phyloP scores from a whole-genome alignment of 2,329 filamentous ascomycete species.

The Talaromyces funiculosus region DNA sequence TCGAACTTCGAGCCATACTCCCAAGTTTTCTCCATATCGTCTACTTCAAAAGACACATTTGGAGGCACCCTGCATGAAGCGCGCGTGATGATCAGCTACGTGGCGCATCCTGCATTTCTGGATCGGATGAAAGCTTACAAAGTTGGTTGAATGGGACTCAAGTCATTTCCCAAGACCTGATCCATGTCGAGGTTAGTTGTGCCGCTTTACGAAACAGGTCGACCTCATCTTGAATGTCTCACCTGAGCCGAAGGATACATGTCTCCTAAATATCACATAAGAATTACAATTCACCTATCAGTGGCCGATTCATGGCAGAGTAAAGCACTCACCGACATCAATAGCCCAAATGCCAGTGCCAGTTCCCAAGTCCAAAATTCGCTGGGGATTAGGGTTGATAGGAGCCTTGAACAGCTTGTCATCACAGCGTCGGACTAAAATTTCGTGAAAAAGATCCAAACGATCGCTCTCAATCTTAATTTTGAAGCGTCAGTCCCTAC shows the following conservation, averaged over 20 bases:
- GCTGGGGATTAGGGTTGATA: constrained; percentile 32
- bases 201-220: too few species aligned
- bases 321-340: constrained; percentile 8
- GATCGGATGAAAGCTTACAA: constrained; percentile 3
- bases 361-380: constrained; percentile 48
- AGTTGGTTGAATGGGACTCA: constrained; percentile 13
- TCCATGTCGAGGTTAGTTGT: neutral
- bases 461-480: constrained; percentile 18
- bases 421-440: constrained; percentile 44
- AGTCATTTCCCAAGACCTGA: constrained; percentile 12
- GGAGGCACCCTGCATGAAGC: constrained; percentile 17
- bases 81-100: neutral
- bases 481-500: too few species aligned
- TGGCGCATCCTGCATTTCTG: neutral
- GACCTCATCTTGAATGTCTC: too few species aligned
- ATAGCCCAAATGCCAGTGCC: constrained; percentile 21
- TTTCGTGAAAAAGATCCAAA: constrained; percentile 26
- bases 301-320: too few species aligned
- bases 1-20: constrained; percentile 18
- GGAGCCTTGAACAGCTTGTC: constrained; percentile 45
- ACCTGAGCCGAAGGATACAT: constrained; percentile 10
- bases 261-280: constrained; percentile 1
- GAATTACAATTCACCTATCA: neutral
- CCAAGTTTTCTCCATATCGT: constrained; percentile 20
- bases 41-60: constrained; percentile 20